These are phyloP conservation scores for Tricholoma sp. DNA, from an alignment of 768 basidiomycete genomes.

Conservation along the genomic window DNA sequence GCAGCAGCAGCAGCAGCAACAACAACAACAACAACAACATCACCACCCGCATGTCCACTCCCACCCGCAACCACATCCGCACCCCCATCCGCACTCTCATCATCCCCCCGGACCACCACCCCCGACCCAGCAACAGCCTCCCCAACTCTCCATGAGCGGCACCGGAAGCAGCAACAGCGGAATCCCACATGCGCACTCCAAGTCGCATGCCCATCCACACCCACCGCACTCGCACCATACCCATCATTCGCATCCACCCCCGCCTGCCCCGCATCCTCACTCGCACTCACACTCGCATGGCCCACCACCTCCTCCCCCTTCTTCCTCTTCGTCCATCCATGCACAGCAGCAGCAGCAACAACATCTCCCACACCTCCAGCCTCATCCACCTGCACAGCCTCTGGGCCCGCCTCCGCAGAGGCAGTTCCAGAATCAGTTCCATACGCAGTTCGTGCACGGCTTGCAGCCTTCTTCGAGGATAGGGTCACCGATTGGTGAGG, in stretches of 20 bases:
- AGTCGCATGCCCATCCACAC: constrained; percentile 6
- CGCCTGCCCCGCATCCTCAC: neutral
- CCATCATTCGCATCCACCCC: neutral
- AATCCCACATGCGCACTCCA: neutral
- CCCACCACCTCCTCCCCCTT: neutral
- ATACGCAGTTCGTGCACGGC: constrained; percentile 25
- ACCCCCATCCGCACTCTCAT: neutral
- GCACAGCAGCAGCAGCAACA: constrained; percentile 2
- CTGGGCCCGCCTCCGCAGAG: constrained; percentile 17
- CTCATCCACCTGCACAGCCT: constrained; percentile 2
- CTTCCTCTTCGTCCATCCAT: neutral
- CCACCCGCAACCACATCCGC: neutral
- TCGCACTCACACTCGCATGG: neutral
- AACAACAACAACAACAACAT: neutral
- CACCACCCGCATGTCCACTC: constrained; percentile 2
- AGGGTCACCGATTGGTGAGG: constrained; percentile 14
- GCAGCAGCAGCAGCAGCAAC: neutral
- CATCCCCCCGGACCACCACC: neutral
- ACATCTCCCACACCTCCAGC: neutral
- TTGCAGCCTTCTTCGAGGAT: constrained; percentile 9
- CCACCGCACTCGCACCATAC: constrained; percentile 12
- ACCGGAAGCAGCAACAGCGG: neutral
- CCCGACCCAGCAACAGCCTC: neutral
- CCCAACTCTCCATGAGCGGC: neutral
- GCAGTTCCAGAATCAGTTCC: constrained; percentile 27